Base-by-base conservation (phyloP, 1,139 yeast species). In the Candida mesenterica region DNA sequence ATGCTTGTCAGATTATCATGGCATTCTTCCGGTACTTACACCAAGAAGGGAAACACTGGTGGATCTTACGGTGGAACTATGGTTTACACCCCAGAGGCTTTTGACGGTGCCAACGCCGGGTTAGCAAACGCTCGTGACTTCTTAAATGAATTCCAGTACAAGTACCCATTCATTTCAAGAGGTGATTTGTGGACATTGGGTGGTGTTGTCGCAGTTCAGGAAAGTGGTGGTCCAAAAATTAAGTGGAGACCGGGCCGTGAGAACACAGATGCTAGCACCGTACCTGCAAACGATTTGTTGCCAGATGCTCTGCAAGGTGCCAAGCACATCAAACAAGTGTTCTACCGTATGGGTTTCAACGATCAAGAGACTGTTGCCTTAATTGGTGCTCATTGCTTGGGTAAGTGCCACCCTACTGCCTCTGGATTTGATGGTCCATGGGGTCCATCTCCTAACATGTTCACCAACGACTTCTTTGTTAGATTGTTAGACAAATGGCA, bases 391-490 rank as follows among this genome's bases (percentile, higher is more conserved):
- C 96, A 89, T 61, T 79, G 85, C 42, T 71, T 88, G 46, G 96
- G 96, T 43, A 62, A 74, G 50, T 85, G 95, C 55, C 96, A 87
- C 62, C 58, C 68, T 23, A 52, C 65, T 32, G 69, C 71, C 45
- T 73, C 83, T 9, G 97, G 96, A 3, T 90, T 68, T 58, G 94
- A 84, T 43, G 97, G 97, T 33, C 96, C 96, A 34, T 90, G 97
- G 97, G 94, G 92, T 38, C 92, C 90, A 40, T 81, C 89, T 27
- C 86, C 88, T 50, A 89, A 89, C 48, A 68, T 76, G 61, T 86
- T 90, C 61, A 80, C 92, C 49, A 88, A 87, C 60, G 92, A 84
- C 48, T 88, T 84, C 62, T 90, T 63, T 68, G 79, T 77, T 43
- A 72, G 86, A 52, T 74, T 90, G 48, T 63, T 88, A 46, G 72